Evolutionary conservation across 2,329 filamentous ascomycete genomes (phyloP).

Genomic region (Ramichloridium luteum): DNA sequence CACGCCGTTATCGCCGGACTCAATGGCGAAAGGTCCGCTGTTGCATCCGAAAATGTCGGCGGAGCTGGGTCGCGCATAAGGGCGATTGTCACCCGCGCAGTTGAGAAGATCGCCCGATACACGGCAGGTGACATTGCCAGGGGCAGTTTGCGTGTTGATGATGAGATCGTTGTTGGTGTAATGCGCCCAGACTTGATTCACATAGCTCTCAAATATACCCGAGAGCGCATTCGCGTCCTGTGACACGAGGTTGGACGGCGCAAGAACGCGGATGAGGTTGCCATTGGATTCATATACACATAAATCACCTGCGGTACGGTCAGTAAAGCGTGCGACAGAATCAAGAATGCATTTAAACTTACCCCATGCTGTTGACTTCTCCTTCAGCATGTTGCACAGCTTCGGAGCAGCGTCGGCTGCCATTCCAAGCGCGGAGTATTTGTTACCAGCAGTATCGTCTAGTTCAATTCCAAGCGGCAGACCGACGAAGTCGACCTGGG

Average conservation of each 20-base stretch:
- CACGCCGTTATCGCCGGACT: conserved; percentile 28
- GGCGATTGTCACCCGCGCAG: conserved; percentile 25
- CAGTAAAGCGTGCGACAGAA: no score
- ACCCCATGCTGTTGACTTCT: conserved; percentile 42
- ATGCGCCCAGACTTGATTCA: conserved; percentile 38
- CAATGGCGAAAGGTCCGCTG: conserved; percentile 45
- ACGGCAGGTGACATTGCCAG: conserved; percentile 43
- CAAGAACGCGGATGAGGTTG: conserved; percentile 30
- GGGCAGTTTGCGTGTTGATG: conserved; percentile 51
- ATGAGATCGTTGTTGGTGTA: conserved; percentile 37
- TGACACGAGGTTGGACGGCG: conserved; percentile 31
- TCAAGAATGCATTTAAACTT: conserved; percentile 19
- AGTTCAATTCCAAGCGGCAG: conserved; percentile 42
- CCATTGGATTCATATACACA: conserved; percentile 32
- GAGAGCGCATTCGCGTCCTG: conserved; percentile 35
- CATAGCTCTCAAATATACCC: conserved; percentile 40
- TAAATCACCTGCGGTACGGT: conserved; percentile 30
- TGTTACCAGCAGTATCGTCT: conserved; percentile 32
- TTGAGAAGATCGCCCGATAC: conserved; percentile 33
- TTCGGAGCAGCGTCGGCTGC: conserved; percentile 41
- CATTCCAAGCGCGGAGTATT: conserved; percentile 46
- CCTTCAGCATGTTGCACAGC: conserved; percentile 41
- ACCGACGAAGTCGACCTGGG: conserved; percentile 24
- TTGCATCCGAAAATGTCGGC: conserved; percentile 56
- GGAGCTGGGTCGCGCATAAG: conserved; percentile 45